Percentiles rank a stretch among this genome's conserved stretches.
Conservation (phyloP, 768 basidiomycete genomes). For the Lactifluus hygrophoroides region DNA sequence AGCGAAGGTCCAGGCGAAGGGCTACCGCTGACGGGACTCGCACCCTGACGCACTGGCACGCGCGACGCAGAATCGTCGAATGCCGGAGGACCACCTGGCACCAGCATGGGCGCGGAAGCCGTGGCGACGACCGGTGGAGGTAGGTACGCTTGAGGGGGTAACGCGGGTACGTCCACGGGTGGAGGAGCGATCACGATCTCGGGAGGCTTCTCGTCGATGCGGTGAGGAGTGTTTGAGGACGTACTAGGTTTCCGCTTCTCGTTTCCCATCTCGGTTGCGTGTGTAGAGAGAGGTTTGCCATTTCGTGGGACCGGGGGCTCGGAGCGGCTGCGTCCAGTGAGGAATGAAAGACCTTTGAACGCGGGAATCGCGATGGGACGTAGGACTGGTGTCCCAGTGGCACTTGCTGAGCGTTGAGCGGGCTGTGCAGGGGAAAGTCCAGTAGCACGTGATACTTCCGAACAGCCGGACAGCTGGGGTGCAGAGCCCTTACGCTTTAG, state of each 20-base stretch:
- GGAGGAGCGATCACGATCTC: background rate
- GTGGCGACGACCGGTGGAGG: background rate
- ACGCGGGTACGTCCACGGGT: background rate
- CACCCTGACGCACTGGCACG: conserved; percentile 7
- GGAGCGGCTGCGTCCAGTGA: conserved; percentile 18
- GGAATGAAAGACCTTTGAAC: conserved; percentile 19
- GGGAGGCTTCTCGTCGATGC: background rate
- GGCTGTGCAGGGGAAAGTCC: background rate
- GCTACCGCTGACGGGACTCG: conserved; percentile 26
- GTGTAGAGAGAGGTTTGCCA: conserved; percentile 8
- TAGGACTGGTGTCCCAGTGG: conserved; percentile 1
- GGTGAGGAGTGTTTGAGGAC: background rate
- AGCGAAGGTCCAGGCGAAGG: conserved; percentile 48
- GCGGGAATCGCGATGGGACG: conserved; percentile 13
- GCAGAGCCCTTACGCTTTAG: conserved; percentile 18
- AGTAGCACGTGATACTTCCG: background rate
- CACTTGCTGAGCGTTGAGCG: conserved; percentile 8
- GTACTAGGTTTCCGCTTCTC: conserved; percentile 1
- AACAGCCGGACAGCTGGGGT: conserved; percentile 6
- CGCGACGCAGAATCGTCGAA: conserved; percentile 1
- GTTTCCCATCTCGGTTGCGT: background rate
- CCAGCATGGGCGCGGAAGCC: background rate
- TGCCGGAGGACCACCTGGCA: background rate
- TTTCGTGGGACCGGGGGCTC: conserved; percentile 13
- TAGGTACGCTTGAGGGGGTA: conserved; percentile 1